A percentile compares a stretch with the other conserved stretches of the same genome.
Conservation (phyloP, 2,329 filamentous ascomycete genomes). For the Akanthomyces muscarius region DNA sequence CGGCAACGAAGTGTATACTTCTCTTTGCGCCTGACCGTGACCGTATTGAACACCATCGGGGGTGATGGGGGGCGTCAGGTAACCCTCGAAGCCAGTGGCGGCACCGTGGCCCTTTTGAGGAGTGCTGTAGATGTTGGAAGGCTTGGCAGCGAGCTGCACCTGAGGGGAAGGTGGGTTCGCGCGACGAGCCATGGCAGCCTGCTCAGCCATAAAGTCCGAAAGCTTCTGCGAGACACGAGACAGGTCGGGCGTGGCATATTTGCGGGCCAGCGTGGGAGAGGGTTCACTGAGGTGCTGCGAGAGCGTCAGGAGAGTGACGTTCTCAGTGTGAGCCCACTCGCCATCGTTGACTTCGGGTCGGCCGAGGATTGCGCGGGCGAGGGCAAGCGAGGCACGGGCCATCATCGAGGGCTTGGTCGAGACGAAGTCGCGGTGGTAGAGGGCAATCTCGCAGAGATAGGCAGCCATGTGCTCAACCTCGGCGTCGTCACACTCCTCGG, state of each 20-base stretch:
- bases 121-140: conserved; percentile 66
- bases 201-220: conserved; percentile 55
- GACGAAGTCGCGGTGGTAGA: conserved; percentile 97
- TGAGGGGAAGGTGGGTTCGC: conserved; percentile 57
- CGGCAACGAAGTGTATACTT: conserved; percentile 41
- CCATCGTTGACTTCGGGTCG: conserved; percentile 71
- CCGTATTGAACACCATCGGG: conserved; percentile 60
- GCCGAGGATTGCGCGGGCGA: conserved; percentile 81
- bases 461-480: conserved; percentile 93
- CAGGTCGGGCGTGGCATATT: conserved; percentile 53
- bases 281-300: conserved; percentile 58
- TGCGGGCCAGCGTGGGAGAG: conserved; percentile 54
- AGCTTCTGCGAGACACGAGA: conserved; percentile 53
- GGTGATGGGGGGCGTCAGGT: conserved; percentile 81
- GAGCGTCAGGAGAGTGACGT: conserved; percentile 58
- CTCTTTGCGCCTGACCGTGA: conserved; percentile 38
- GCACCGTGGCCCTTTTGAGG: conserved; percentile 71
- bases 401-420: conserved; percentile 87
- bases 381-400: conserved; percentile 78
- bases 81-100: conserved; percentile 64
- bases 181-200: conserved; percentile 52
- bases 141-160: conserved; percentile 46
- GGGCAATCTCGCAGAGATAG: conserved; percentile 90
- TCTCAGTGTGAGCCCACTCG: conserved; percentile 72
- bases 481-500: conserved; percentile 71